phyloP scores from a whole-genome alignment of 2,329 filamentous ascomycete genomes.

The Paracoccidioides lutzii region DNA sequence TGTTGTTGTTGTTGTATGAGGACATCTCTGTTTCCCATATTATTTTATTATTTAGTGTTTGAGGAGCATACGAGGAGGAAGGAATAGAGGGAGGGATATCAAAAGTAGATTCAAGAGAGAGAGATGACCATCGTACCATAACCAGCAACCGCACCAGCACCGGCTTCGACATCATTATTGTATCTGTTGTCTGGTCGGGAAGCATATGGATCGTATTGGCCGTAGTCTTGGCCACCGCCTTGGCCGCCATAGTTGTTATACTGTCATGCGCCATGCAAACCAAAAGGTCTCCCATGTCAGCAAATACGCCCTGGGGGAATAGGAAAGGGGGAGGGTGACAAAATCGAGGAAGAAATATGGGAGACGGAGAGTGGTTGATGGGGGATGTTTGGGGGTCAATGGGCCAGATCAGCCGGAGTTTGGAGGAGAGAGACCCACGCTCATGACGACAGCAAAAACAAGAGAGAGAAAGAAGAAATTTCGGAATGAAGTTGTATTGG shows the following conservation, averaged over 20 bases:
- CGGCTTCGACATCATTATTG: constrained; percentile 21
- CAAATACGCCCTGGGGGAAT: neutral
- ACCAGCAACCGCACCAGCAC: constrained; percentile 13
- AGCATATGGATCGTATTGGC: constrained; percentile 44
- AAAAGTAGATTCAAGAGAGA: too few relatives aligned
- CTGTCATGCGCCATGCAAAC: constrained; percentile 10
- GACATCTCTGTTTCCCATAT: constrained; percentile 29
- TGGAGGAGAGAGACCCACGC: constrained; percentile 17
- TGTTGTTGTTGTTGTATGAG: constrained; percentile 15
- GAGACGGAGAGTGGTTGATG: neutral
- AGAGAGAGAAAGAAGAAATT: neutral
- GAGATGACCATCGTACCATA: constrained; percentile 4
- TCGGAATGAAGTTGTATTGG: neutral
- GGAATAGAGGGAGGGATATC: too few relatives aligned
- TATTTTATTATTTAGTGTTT: neutral
- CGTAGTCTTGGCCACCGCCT: constrained; percentile 33
- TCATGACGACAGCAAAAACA: constrained; percentile 14
- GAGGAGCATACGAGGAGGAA: too few relatives aligned
- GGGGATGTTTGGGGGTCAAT: neutral
- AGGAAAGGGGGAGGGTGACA: neutral
- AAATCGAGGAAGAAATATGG: neutral
- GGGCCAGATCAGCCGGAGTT: constrained; percentile 9
- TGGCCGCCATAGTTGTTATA: constrained; percentile 17
- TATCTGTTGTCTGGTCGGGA: constrained; percentile 21
- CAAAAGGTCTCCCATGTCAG: constrained; percentile 5